phyloP scores from a whole-genome alignment of 306 rosid species.

The Sophora flavescens region DNA sequence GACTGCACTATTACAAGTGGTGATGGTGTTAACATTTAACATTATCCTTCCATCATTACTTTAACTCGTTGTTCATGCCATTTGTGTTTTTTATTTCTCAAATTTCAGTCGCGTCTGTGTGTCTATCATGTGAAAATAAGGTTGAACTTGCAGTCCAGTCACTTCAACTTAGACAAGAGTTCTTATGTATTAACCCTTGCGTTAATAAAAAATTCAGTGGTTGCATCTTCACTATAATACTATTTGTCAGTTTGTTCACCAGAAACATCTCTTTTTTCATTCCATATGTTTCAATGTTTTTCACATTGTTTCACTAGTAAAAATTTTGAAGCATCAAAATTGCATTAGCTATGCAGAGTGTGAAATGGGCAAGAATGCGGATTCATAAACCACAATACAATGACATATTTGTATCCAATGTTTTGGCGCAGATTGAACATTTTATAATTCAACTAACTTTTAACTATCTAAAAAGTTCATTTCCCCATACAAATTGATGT shows the following conservation, averaged over 20 bases:
- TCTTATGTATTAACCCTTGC: background rate
- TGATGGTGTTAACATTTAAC: conserved; percentile 1
- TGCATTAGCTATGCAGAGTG: no score
- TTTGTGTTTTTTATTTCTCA: background rate
- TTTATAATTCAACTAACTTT: no score
- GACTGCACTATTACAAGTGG: conserved; percentile 36
- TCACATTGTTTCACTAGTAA: background rate
- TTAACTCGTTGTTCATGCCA: conserved; percentile 25
- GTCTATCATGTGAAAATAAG: conserved; percentile 38
- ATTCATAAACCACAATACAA: background rate
- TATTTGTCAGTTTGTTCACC: background rate
- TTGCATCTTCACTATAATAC: background rate
- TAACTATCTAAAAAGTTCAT: no score
- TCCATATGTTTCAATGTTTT: background rate
- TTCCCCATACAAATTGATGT: no score
- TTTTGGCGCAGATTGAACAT: no score
- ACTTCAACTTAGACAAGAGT: background rate
- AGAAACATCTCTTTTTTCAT: background rate
- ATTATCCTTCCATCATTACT: background rate
- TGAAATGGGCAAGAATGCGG: background rate
- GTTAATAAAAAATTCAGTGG: background rate
- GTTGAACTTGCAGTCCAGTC: conserved; percentile 35
- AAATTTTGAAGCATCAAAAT: background rate
- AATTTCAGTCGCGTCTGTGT: background rate
- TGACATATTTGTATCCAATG: background rate